Conservation (phyloP, 768 basidiomycete genomes). For the Kwoniella sp. region DNA sequence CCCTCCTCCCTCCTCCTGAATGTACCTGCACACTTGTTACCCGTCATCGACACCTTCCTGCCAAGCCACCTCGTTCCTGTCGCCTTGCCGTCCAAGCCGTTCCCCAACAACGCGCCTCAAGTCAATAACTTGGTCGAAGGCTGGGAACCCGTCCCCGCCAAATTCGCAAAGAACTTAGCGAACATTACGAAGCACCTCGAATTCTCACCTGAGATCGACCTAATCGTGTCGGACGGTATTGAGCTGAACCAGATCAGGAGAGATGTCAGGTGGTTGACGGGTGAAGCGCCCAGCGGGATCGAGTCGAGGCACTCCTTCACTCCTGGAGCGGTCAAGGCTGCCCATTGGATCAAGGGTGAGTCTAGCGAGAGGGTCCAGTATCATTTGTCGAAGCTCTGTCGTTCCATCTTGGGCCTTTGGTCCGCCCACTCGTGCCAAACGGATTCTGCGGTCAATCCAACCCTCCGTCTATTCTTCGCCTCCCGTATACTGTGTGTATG, state of each 20-base stretch:
- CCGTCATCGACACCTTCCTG: conserved; percentile 64
- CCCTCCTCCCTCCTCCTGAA: conserved; percentile 45
- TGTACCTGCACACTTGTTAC: conserved; percentile 38
- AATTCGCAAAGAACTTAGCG: conserved; percentile 64
- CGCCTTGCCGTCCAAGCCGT: conserved; percentile 62
- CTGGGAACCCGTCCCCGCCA: conserved; percentile 63
- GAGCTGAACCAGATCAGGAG: conserved; percentile 68
- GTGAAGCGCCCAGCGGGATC: conserved; percentile 74
- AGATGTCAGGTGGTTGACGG: conserved; percentile 80
- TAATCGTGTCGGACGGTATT: conserved; percentile 67
- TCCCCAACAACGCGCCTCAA: conserved; percentile 27
- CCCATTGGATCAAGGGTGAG: conserved; percentile 71
- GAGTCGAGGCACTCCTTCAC: conserved; percentile 81
- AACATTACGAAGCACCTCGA: conserved; percentile 64
- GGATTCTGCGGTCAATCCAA: not conserved
- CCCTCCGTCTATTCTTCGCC: not conserved
- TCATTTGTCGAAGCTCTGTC: too few species aligned
- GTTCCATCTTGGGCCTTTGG: not conserved
- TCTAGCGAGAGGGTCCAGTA: too few species aligned
- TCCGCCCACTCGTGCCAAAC: not conserved
- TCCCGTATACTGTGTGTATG: too few species aligned
- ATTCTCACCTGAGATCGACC: conserved; percentile 71
- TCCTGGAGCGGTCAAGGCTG: conserved; percentile 66
- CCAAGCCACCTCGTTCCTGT: conserved; percentile 75
- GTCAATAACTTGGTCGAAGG: too few species aligned